Conservation (phyloP, 805 yeast genomes). For the Starmerella vaccinii region DNA sequence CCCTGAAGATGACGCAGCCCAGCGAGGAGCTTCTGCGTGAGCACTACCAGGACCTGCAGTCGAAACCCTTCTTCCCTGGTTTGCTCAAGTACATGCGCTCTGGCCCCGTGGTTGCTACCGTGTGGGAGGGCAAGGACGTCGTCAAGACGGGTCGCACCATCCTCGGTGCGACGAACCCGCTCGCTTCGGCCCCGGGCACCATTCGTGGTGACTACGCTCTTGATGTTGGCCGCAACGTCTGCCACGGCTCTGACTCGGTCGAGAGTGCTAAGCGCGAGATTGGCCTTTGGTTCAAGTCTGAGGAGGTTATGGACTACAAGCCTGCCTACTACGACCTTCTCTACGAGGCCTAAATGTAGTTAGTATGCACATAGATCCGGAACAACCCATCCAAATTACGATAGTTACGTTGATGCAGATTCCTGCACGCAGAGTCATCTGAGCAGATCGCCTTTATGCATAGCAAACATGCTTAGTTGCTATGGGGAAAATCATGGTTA, state of each 20-base stretch:
- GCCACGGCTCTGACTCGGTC: slow-evolving; percentile 99
- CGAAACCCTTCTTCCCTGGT: slow-evolving; percentile 97
- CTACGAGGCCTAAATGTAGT: slow-evolving; percentile 58
- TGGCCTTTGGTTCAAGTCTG: slow-evolving; percentile 93
- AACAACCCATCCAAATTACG: too few species aligned
- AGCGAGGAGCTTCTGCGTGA: slow-evolving; percentile 76
- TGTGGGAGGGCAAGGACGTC: slow-evolving; percentile 99
- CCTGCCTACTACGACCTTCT: slow-evolving; percentile 78
- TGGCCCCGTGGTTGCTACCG: slow-evolving; percentile 98
- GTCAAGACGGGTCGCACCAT: slow-evolving; percentile 97
- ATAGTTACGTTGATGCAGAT: too few species aligned
- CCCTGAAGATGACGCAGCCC: slow-evolving; percentile 82
- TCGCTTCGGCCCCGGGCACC: slow-evolving; percentile 96
- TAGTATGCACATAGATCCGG: neutral
- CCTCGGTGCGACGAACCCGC: slow-evolving; percentile 99
- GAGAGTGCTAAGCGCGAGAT: slow-evolving; percentile 96
- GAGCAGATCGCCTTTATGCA: too few species aligned
- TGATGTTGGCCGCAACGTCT: slow-evolving; percentile 98
- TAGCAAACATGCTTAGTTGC: too few species aligned
- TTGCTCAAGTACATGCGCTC: slow-evolving; percentile 92
- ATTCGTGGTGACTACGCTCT: slow-evolving; percentile 98
- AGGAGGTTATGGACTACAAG: slow-evolving; percentile 88
- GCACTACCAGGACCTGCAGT: slow-evolving; percentile 91
- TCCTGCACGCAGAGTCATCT: too few species aligned
- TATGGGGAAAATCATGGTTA: too few species aligned